Base-by-base conservation (phyloP, 306 rosid species). In the Cotoneaster glaucophyllus region DNA sequence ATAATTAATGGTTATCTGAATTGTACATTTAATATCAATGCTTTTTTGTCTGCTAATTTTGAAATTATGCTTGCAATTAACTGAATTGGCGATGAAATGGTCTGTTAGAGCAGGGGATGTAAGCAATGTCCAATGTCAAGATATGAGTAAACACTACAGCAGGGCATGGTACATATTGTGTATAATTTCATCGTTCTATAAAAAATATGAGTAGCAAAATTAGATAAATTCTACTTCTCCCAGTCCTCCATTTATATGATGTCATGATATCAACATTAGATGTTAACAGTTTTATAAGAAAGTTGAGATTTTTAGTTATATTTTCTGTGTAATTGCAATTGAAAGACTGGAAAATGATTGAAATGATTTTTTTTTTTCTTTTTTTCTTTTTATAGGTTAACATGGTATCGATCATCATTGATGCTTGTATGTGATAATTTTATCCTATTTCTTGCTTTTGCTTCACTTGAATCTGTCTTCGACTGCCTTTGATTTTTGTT, bases 61-160 rank as follows among this genome's bases (percentile, higher is more conserved):
- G 57, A 56, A 71, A 70, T 28, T 64, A 44, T 43, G 57, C 29
- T 70, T 87, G 85, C 83, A 92, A 98, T 87, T 95, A 41, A 86
- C 97, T 18, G 97, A 89, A 52, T 86, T 90, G 79, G 89, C 90
- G 77, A 92, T 88, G 87, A 87, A 88, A 70, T 96, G 96, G 66
- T 92, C 93, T 78, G 86, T 92, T 45, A 67, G 85, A 57, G 90
- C 75, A 67, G 96, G 99, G 70, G 96, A 29, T 28, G 98, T 95
- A 80, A 89, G 83, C 92, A 89, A 86, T 81, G 92, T 90, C 85
- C 90, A 92, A 74, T 95, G 98, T 78, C 86, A 90, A 83, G 92
- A 90, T 87, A 82, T 95, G 83, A 92, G 97, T 85, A 76, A 83
- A 77, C 99, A 95, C 80, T 95, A 93, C 87, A 82, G 86, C 85